phyloP scores from a whole-genome alignment of 176 grass and related monocot species.

The Poa pratensis region DNA sequence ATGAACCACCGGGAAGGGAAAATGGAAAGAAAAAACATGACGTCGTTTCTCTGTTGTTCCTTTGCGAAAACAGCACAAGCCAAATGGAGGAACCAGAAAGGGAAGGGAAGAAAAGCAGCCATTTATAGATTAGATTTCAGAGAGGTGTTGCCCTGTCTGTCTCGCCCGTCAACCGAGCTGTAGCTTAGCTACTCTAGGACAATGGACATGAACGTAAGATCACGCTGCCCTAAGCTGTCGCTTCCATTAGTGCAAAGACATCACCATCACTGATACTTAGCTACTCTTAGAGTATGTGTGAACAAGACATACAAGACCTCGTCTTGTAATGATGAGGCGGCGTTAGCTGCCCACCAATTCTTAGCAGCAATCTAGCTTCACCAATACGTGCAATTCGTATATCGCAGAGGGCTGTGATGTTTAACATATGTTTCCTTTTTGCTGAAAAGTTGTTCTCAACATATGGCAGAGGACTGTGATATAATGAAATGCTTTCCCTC shows the following conservation, averaged over 20 bases:
- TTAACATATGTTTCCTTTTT: background rate
- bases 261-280: background rate
- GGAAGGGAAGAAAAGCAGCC: background rate
- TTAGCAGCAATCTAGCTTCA: background rate
- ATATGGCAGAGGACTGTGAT: too few relatives aligned
- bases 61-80: constrained; percentile 18
- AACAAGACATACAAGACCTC: background rate
- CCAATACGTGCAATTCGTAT: background rate
- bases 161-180: background rate
- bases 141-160: background rate
- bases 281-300: too few relatives aligned
- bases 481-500: too few relatives aligned
- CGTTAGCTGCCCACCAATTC: background rate
- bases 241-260: constrained; percentile 7
- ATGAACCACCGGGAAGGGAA: constrained; percentile 38
- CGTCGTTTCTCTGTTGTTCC: background rate
- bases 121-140: background rate
- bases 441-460: too few relatives aligned
- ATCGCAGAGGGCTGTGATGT: background rate
- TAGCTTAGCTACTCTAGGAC: constrained; percentile 13
- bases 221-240: background rate
- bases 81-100: constrained; percentile 19
- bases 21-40: background rate
- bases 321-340: background rate
- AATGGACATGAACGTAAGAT: constrained; percentile 9